These are phyloP conservation scores for Xerocomellus intermedius DNA, from an alignment of 768 basidiomycete genomes.

Conservation along the genomic window DNA sequence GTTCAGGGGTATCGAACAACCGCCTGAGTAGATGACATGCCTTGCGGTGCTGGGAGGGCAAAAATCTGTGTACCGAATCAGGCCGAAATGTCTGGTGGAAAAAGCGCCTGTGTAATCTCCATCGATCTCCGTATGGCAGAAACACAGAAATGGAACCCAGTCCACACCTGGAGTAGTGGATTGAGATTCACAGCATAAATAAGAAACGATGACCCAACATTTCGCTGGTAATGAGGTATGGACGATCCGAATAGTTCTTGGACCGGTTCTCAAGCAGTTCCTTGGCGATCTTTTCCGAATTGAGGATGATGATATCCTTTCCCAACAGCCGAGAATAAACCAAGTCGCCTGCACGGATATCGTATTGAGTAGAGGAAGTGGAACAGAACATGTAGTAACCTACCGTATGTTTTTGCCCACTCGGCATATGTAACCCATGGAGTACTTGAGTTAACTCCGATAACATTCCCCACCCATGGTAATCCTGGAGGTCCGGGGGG, in stretches of 20 bases:
- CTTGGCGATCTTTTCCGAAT: constrained; percentile 3
- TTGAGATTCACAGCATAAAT: background rate
- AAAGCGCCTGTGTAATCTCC: constrained; percentile 13
- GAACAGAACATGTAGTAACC: background rate
- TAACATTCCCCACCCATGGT: background rate
- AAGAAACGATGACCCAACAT: background rate
- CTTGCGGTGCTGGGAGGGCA: too few relatives aligned
- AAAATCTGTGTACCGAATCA: too few relatives aligned
- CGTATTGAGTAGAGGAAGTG: background rate
- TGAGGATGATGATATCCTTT: constrained; percentile 10
- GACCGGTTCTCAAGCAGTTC: constrained; percentile 9
- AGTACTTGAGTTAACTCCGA: background rate
- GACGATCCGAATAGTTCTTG: constrained; percentile 8
- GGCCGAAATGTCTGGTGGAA: too few relatives aligned
- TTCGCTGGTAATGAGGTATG: background rate
- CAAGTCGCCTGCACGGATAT: background rate
- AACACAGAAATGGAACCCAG: background rate
- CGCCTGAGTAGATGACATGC: too few relatives aligned
- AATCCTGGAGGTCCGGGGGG: constrained; percentile 1
- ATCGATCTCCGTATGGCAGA: constrained; percentile 8
- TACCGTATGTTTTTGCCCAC: constrained; percentile 6
- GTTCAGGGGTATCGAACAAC: too few relatives aligned
- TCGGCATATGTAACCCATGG: background rate
- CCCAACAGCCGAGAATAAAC: background rate
- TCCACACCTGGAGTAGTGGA: background rate